Evolutionary conservation across 2,329 filamentous ascomycete species (phyloP), one percentile per base, ranked within the genome.

Genomic region (Fusarium torreyae): DNA sequence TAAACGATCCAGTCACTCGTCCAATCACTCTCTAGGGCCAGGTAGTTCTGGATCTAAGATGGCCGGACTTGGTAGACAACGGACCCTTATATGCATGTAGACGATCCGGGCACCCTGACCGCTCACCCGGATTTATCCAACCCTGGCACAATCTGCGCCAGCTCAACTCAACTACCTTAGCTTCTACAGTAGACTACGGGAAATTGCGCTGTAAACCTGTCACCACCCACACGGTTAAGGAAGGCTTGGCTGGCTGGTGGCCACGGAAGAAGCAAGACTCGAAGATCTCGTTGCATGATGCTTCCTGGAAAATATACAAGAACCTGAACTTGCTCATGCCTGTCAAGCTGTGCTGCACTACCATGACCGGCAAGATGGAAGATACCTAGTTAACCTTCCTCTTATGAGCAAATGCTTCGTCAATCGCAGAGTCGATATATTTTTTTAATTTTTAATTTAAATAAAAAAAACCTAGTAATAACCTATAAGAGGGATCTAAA

Each of bases 121-220:
- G 71, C 71, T 59, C 56, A 59, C 34, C 69, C 64, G 63, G 55
- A 58, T 65, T 65, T 71, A 65, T 48, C 69, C 62, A 72, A 56
- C 57, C 52, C 48, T 55, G 22, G 40, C 66, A 61, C 55, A 63
- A n/a, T 58, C 59, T 46, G 54, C 56, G 46, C 46, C 34, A 57
- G 39, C 13, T 34, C 52, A 39, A 22, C 42, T 53, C 26, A 31
- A 53, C 28, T 28, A 51, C 13, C 22, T 24, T 24, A 20, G 18
- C 33, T 34, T 34, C 33, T 34, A 17, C 34, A 36, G n/a, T 26
- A 26, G 40, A 43, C 36, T 39, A 38, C 50, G 60, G 66, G 60
- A 71, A 70, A 70, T 66, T 70, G 55, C 63, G 54, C 52, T 52
- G 26, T 46, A n/a, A 33, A 33, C 43, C 33, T 34, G 45, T 31